Evolutionary conservation across 495 filamentous ascomycete species (phyloP).

Genomic region (Penicillium diatomitis): DNA sequence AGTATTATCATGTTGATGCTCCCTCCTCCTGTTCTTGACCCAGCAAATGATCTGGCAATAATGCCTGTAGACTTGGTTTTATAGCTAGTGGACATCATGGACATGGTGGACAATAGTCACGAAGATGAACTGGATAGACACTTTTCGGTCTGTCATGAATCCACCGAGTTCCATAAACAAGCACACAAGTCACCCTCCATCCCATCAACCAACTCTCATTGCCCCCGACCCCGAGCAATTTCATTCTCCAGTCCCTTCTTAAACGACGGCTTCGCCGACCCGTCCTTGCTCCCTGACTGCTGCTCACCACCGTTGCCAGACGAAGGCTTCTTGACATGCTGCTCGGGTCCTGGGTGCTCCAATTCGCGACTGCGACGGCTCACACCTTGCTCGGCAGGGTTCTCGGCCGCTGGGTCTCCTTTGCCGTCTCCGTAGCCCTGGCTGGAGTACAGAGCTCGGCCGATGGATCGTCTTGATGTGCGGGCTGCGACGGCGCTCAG

Average conservation of each 20-base stretch:
- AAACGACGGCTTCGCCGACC: neutral
- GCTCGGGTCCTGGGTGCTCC: slow-evolving; percentile 8
- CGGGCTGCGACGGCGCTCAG: neutral
- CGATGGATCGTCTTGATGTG: neutral
- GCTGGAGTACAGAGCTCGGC: slow-evolving; percentile 1
- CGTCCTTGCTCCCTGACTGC: neutral
- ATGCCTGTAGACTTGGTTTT: too few species aligned
- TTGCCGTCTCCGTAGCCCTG: slow-evolving; percentile 4
- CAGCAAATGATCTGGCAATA: too few species aligned
- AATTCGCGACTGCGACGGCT: slow-evolving; percentile 7
- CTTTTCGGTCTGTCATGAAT: too few species aligned
- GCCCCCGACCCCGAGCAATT: neutral
- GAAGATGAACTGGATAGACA: too few species aligned
- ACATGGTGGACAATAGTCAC: too few species aligned
- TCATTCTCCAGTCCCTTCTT: neutral
- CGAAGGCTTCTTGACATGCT: neutral
- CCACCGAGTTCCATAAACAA: too few species aligned
- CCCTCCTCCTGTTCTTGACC: too few species aligned
- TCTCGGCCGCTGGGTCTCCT: neutral
- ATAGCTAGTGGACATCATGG: too few species aligned
- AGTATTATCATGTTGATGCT: too few species aligned
- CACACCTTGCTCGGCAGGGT: slow-evolving; percentile 1
- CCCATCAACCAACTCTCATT: neutral
- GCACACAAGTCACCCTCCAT: too few species aligned
- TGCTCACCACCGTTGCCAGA: neutral